Conservation (phyloP, 305 asterid species). For the Ilex paraguariensis region DNA sequence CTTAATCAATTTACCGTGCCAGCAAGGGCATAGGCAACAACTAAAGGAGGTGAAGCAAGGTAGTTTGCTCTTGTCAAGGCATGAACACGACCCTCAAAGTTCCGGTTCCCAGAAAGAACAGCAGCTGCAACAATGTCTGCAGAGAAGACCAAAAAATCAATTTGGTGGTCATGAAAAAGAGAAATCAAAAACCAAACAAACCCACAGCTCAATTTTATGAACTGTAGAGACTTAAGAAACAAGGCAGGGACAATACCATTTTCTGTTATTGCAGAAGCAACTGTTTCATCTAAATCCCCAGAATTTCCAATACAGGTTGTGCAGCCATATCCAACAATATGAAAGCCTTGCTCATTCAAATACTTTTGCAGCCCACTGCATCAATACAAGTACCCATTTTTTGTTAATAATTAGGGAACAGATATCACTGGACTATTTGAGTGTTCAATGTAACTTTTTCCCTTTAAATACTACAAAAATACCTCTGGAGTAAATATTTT, state of each 20-base stretch:
- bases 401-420: neutral
- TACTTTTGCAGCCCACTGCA: slow-evolving; percentile 79
- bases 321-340: slow-evolving; percentile 92
- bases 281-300: slow-evolving; percentile 84
- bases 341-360: slow-evolving; percentile 87
- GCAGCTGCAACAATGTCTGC: slow-evolving; percentile 96
- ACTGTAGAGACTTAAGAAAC: too few species aligned
- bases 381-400: slow-evolving; percentile 15
- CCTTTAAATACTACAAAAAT: slow-evolving; percentile 11
- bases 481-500: slow-evolving; percentile 80
- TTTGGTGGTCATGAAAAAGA: neutral
- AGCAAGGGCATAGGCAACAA: slow-evolving; percentile 97
- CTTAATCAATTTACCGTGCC: slow-evolving; percentile 69
- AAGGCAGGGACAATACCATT: slow-evolving; percentile 39
- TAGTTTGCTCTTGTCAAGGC: slow-evolving; percentile 93
- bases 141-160: slow-evolving; percentile 15
- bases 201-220: too few species aligned
- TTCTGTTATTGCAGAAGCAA: slow-evolving; percentile 76
- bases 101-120: slow-evolving; percentile 94
- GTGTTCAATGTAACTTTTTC: too few species aligned
- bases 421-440: too few species aligned
- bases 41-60: slow-evolving; percentile 97
- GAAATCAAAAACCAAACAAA: neutral
- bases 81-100: slow-evolving; percentile 96
- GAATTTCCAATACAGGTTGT: slow-evolving; percentile 95